A percentile compares a stretch with the other conserved stretches of the same genome.
phyloP scores from a whole-genome alignment of 2,329 filamentous ascomycete species.

The Cercospora citrullina region DNA sequence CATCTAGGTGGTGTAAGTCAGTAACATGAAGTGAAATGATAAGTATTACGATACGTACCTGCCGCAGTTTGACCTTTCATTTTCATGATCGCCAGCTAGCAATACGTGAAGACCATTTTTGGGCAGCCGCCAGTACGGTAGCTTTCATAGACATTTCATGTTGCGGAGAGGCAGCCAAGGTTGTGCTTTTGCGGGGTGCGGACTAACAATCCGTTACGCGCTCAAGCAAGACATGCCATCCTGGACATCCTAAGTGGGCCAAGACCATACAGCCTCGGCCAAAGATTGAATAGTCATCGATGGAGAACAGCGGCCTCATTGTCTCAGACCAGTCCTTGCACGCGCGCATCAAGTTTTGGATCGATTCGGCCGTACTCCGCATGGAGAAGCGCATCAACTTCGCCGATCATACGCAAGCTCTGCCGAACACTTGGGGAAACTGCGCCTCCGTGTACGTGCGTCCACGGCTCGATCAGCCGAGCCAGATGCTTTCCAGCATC shows the following conservation, averaged over 20 bases:
- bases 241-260: neutral
- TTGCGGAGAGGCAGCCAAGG: neutral
- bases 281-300: neutral
- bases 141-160: neutral
- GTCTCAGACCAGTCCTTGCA: neutral
- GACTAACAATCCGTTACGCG: neutral
- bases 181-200: neutral
- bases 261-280: neutral
- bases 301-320: neutral
- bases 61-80: neutral
- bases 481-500: slow-evolving; percentile 10
- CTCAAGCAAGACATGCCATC: neutral
- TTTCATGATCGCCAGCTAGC: neutral
- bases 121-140: neutral
- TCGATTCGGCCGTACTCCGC: neutral
- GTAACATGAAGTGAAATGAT: neutral
- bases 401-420: slow-evolving; percentile 19
- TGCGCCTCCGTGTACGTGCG: slow-evolving; percentile 11
- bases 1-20: neutral
- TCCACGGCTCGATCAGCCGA: slow-evolving; percentile 17
- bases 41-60: neutral
- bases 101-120: neutral
- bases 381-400: slow-evolving; percentile 11
- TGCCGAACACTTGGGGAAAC: slow-evolving; percentile 18
- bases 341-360: neutral